These are phyloP conservation scores for Russula griseocarnosa DNA, from an alignment of 768 basidiomycete species.

Conservation along the genomic window DNA sequence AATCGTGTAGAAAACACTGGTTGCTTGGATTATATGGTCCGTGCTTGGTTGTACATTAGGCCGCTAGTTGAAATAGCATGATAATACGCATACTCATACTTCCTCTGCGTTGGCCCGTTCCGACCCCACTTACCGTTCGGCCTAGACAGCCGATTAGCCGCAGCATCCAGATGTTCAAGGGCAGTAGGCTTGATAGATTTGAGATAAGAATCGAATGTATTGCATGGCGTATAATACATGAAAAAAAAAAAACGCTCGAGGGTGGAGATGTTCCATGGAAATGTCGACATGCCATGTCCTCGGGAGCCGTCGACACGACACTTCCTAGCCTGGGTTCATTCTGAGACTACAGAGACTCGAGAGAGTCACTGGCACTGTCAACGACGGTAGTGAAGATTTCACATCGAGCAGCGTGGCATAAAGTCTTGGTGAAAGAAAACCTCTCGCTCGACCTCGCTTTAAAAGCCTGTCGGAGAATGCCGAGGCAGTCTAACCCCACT, in stretches of 20 bases:
- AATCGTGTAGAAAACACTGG: background rate
- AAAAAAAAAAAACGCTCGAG: background rate
- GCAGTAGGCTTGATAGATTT: background rate
- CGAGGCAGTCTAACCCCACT: no score
- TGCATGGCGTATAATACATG: background rate
- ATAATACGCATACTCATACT: background rate
- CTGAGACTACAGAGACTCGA: constrained; percentile 54
- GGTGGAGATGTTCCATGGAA: constrained; percentile 46
- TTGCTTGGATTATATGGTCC: background rate
- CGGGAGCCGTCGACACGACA: constrained; percentile 50
- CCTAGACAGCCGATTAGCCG: no score
- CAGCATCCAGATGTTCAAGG: background rate
- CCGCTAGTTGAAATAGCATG: background rate
- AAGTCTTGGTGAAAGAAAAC: constrained; percentile 40
- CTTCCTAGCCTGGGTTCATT: constrained; percentile 57
- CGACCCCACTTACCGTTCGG: no score
- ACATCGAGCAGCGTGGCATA: constrained; percentile 66
- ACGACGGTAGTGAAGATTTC: constrained; percentile 46
- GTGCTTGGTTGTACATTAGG: constrained; percentile 28
- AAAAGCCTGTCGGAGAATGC: constrained; percentile 20
- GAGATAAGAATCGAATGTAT: background rate
- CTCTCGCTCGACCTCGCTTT: constrained; percentile 12
- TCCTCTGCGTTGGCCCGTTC: no score
- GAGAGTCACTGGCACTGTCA: constrained; percentile 61
- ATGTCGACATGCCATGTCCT: constrained; percentile 65